Percentiles rank a stretch among this genome's conserved stretches.
phyloP scores from a whole-genome alignment of 2,329 filamentous ascomycete genomes.

The Colletotrichum somersetense region DNA sequence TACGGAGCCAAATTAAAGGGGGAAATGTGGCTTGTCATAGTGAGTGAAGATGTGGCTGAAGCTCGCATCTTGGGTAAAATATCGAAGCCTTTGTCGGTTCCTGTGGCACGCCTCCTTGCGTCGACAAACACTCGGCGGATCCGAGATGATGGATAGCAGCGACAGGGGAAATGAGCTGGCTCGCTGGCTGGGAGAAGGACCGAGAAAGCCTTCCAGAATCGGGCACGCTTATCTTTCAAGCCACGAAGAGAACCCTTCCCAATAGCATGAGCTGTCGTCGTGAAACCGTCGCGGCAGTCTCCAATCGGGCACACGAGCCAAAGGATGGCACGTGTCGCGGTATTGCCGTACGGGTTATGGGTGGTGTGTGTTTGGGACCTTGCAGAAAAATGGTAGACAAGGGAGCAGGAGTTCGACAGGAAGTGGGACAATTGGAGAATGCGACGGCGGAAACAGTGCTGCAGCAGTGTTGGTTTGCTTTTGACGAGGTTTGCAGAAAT shows the following conservation, averaged over 20 bases:
- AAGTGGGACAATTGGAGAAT: no score
- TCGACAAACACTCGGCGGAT: not conserved
- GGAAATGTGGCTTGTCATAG: not conserved
- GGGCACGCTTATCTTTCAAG: not conserved
- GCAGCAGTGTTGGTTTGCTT: no score
- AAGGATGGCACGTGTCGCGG: not conserved
- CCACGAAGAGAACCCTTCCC: not conserved
- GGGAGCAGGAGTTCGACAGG: not conserved
- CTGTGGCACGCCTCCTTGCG: not conserved
- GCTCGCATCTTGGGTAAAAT: not conserved
- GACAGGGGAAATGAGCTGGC: not conserved
- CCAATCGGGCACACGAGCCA: not conserved
- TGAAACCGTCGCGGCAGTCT: slow-evolving; percentile 1
- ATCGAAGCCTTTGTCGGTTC: not conserved
- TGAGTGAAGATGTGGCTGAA: not conserved
- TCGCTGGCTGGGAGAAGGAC: not conserved
- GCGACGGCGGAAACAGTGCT: not conserved
- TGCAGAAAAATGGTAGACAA: not conserved
- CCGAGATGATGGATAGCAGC: not conserved
- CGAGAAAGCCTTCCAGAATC: not conserved
- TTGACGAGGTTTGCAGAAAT: no score
- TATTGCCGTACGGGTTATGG: not conserved
- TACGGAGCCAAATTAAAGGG: not conserved
- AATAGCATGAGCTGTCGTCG: not conserved
- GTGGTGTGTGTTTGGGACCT: not conserved